These are phyloP conservation scores for Erodium trifolium DNA, from an alignment of 441 rosid species.

Conservation along the genomic window DNA sequence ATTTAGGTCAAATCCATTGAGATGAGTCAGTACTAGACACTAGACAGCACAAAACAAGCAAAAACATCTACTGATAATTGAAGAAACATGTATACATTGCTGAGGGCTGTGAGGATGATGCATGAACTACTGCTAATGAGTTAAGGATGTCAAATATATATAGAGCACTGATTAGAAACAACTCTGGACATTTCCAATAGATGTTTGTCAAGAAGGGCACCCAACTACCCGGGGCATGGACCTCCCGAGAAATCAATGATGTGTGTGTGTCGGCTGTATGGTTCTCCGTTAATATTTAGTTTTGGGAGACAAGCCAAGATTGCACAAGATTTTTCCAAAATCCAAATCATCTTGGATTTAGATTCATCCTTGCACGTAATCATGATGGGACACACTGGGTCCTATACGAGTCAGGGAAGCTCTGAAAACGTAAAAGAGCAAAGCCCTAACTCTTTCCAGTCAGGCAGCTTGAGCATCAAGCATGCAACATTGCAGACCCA, in stretches of 20 bases:
- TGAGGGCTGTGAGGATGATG: not conserved
- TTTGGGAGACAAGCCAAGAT: not conserved
- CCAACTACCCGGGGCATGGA: not conserved
- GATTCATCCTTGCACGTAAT: not conserved
- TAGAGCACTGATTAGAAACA: not conserved
- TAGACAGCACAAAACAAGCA: not conserved
- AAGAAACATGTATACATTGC: not conserved
- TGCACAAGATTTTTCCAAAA: not conserved
- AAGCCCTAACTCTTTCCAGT: not conserved
- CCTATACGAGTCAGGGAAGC: constrained; percentile 5
- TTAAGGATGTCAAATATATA: constrained; percentile 22
- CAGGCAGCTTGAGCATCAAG: constrained; percentile 12
- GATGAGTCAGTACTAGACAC: not conserved
- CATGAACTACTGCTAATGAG: constrained; percentile 18
- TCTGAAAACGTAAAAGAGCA: not conserved
- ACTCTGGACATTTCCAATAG: not conserved
- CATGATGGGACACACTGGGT: constrained; percentile 13
- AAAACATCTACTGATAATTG: not conserved
- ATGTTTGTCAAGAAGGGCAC: not conserved
- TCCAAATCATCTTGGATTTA: not conserved
- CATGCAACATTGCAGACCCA: constrained; percentile 19
- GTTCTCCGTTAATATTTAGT: not conserved
- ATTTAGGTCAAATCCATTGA: no score
- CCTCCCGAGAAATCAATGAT: not conserved
- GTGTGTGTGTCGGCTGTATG: not conserved